phyloP scores from a whole-genome alignment of 1,139 yeast genomes.

The Hansenula lynferdii region DNA sequence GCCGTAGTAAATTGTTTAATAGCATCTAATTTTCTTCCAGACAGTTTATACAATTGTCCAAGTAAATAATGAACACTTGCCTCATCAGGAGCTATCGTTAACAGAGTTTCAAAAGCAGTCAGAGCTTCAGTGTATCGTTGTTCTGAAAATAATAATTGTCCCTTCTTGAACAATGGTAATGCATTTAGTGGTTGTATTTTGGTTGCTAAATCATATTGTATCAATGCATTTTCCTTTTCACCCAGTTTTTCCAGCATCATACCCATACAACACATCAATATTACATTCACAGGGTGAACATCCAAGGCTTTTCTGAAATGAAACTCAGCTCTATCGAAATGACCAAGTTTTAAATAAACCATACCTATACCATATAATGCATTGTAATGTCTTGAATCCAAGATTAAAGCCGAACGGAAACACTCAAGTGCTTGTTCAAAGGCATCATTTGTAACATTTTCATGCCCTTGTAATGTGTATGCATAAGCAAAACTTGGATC shows the following conservation, averaged over 20 bases:
- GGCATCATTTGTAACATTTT: conserved; percentile 81
- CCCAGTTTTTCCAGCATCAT: conserved; percentile 83
- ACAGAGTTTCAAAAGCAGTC: conserved; percentile 65
- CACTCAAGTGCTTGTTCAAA: conserved; percentile 85
- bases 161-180: conserved; percentile 84
- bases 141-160: conserved; percentile 71
- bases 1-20: conserved; percentile 87
- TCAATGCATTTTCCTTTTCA: conserved; percentile 65
- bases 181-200: conserved; percentile 84
- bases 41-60: conserved; percentile 80
- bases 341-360: conserved; percentile 87
- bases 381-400: conserved; percentile 84
- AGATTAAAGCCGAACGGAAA: conserved; percentile 71
- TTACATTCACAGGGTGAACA: conserved; percentile 87
- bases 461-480: conserved; percentile 92
- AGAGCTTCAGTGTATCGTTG: conserved; percentile 71
- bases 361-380: conserved; percentile 96
- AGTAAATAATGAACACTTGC: conserved; percentile 87
- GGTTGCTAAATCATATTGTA: conserved; percentile 80
- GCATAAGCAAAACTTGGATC: conserved; percentile 83
- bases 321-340: conserved; percentile 75
- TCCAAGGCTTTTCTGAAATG: conserved; percentile 86
- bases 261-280: conserved; percentile 89
- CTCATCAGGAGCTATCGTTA: conserved; percentile 76
- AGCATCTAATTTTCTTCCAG: conserved; percentile 72